Conservation (phyloP, 2,329 filamentous ascomycete genomes). For the Ascochyta fabae region DNA sequence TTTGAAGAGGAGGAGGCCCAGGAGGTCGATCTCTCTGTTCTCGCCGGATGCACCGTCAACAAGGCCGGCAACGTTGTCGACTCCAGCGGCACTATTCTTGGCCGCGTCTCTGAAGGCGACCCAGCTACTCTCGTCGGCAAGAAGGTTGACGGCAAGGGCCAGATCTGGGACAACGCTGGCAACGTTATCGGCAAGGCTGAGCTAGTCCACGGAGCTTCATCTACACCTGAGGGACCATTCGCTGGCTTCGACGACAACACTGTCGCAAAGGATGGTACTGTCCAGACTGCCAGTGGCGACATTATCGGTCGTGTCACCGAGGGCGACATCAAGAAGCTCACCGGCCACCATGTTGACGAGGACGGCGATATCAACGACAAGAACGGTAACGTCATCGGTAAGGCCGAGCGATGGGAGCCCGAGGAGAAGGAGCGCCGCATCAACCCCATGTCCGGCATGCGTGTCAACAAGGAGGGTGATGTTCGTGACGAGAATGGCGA, state of each 20-base stretch:
- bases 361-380: constrained; percentile 61
- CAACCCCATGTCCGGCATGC: constrained; percentile 65
- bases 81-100: constrained; percentile 63
- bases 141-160: constrained; percentile 67
- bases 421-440: constrained; percentile 61
- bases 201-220: constrained; percentile 60
- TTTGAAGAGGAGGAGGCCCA: constrained; percentile 59
- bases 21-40: constrained; percentile 63
- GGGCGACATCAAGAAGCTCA: constrained; percentile 59
- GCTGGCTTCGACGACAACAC: constrained; percentile 64
- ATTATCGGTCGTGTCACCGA: constrained; percentile 59
- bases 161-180: constrained; percentile 69
- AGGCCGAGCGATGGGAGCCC: constrained; percentile 61
- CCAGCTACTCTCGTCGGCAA: constrained; percentile 63
- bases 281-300: constrained; percentile 54
- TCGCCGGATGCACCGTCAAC: constrained; percentile 68
- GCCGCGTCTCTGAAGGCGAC: constrained; percentile 65
- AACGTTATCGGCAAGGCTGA: constrained; percentile 67
- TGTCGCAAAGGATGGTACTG: constrained; percentile 64
- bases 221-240: constrained; percentile 63
- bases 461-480: constrained; percentile 61
- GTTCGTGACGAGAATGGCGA: constrained; percentile 60
- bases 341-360: constrained; percentile 59
- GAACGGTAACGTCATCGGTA: constrained; percentile 61
- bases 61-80: constrained; percentile 69